Evolutionary conservation across 2,329 filamentous ascomycete genomes (phyloP).

Genomic region (Cryphonectria naterciae): DNA sequence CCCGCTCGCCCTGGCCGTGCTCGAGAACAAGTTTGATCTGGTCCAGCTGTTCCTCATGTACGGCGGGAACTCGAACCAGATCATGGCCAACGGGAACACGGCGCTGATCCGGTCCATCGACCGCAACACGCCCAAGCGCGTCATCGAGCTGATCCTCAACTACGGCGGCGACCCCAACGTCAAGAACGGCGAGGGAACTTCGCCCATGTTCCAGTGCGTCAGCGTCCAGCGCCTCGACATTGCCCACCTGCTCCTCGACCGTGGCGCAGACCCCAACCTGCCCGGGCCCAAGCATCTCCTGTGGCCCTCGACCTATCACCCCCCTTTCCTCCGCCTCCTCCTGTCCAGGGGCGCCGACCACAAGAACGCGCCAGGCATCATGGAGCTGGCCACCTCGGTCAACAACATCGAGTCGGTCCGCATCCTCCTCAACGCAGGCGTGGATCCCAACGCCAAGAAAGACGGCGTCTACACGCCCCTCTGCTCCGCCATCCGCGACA

Average conservation of each 20-base stretch:
- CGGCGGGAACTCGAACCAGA: slow-evolving; percentile 59
- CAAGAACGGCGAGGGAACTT: slow-evolving; percentile 65
- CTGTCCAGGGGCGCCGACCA: slow-evolving; percentile 62
- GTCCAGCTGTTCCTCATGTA: slow-evolving; percentile 64
- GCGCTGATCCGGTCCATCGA: slow-evolving; percentile 64
- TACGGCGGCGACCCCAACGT: slow-evolving; percentile 62
- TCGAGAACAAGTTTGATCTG: slow-evolving; percentile 58
- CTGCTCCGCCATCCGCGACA: slow-evolving; percentile 70
- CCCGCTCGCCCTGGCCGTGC: slow-evolving; percentile 55
- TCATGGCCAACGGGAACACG: slow-evolving; percentile 62
- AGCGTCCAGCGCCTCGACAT: slow-evolving; percentile 57
- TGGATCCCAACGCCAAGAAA: slow-evolving; percentile 65
- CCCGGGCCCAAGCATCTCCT: slow-evolving; percentile 72
- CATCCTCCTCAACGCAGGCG: slow-evolving; percentile 60
- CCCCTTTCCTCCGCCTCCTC: slow-evolving; percentile 61
- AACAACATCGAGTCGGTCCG: slow-evolving; percentile 67
- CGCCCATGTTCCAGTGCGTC: slow-evolving; percentile 66
- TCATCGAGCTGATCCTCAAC: slow-evolving; percentile 63
- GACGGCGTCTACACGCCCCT: slow-evolving; percentile 71
- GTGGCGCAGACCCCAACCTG: slow-evolving; percentile 68
- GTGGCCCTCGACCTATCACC: slow-evolving; percentile 66
- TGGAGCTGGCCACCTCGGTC: slow-evolving; percentile 66
- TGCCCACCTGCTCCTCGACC: slow-evolving; percentile 53
- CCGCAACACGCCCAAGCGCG: slow-evolving; percentile 56
- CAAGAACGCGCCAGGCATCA: slow-evolving; percentile 63